Base-by-base conservation (phyloP, 2,329 filamentous ascomycete species). In the Aspergillus sp. region DNA sequence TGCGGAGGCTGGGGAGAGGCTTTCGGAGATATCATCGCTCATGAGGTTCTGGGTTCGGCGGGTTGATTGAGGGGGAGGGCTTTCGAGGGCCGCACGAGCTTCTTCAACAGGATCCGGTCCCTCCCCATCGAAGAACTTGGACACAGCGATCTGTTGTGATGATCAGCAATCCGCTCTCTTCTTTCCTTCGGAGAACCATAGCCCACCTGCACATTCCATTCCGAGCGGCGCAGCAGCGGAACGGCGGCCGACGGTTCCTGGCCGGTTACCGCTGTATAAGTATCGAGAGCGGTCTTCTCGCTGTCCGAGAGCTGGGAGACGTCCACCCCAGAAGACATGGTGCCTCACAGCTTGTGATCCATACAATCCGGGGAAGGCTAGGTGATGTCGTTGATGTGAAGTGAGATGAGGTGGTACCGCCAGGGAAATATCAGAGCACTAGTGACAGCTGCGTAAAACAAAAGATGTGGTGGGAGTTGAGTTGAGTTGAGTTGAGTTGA, bases 121-220 rank as follows among this genome's bases (percentile, higher is more conserved):
- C 63, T 96, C 91, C 47, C 91, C 91, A 52, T 98, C 91, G 57
- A 95, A 98, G 74, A 96, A 96, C 55, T 93, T 93, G 44, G 91
- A 78, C 43, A 98, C 89, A 36, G 91, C 89, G 49, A 96, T 94
- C 80, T 95, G 54, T 19, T 15, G 25, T 34, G 32, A 33, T 37
- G 28, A 30, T 45, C 26, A 42, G 34, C 25, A 32, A 32, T 39
- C 26, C 26, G 30, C 10, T 26, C 15, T 37, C 33, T 39, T 22
- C 22, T 26, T 17, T 17, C 3, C 29, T 7, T 10, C 22, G 24
- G 12, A 20, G 20, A n/a, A 13, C 19, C 24, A 30, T 28, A 26
- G 40, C 47, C 10, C 36, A 86, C 84, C 68, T 89, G 83, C 1
- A 94, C 82, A 54, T 96, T 98, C 91, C 91, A 98, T 68, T 96